Evolutionary conservation across 805 yeast genomes (phyloP).

Genomic region (Spathaspora boniae): DNA sequence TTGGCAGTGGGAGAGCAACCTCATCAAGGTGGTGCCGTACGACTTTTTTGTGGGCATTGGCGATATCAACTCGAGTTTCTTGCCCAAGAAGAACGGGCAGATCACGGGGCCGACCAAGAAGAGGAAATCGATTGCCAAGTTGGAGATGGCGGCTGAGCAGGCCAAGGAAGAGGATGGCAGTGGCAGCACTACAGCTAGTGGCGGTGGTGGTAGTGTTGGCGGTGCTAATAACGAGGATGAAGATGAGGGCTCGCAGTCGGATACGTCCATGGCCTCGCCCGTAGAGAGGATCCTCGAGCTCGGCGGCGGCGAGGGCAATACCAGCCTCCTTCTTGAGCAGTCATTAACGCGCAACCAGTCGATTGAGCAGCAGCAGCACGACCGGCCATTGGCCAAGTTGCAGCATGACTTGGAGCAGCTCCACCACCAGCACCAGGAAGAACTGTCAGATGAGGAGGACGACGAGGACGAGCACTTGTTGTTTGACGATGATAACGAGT

Average conservation of each 20-base stretch:
- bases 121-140: conserved; percentile 51
- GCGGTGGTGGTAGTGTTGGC: not conserved
- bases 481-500: conserved; percentile 79
- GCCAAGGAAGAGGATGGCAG: no score
- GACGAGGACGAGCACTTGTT: conserved; percentile 51
- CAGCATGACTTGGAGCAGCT: conserved; percentile 64
- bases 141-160: conserved; percentile 38
- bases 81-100: conserved; percentile 72
- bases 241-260: conserved; percentile 8
- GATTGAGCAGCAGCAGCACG: conserved; percentile 74
- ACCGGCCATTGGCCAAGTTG: conserved; percentile 79
- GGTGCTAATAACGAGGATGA: conserved; percentile 8
- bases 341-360: conserved; percentile 64
- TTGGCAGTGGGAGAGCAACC: conserved; percentile 94
- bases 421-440: conserved; percentile 17
- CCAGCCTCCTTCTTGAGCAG: conserved; percentile 50
- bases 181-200: conserved; percentile 1
- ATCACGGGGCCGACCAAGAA: conserved; percentile 60
- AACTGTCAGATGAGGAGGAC: conserved; percentile 19
- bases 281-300: conserved; percentile 48
- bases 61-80: conserved; percentile 88
- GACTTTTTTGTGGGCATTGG: conserved; percentile 97
- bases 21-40: conserved; percentile 90
- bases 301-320: conserved; percentile 45
- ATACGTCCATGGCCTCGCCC: conserved; percentile 28